Conservation (phyloP, 2,329 filamentous ascomycete species). For the Penicillium sp. region DNA sequence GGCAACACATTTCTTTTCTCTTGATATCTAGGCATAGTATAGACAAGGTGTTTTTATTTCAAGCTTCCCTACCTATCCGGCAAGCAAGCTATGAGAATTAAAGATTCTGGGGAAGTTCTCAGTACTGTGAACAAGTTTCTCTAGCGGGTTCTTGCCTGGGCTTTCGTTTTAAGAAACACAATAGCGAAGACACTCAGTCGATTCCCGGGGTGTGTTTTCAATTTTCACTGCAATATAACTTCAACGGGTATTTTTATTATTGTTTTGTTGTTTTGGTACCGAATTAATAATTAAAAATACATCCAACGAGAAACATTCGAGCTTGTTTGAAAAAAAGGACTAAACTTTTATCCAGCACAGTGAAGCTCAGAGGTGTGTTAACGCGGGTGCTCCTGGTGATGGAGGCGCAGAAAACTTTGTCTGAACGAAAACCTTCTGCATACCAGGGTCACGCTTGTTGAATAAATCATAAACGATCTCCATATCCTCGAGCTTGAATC, state of each 20-base stretch:
- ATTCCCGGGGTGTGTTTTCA: too few species aligned
- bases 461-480: slow-evolving; percentile 65
- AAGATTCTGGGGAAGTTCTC: too few species aligned
- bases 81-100: too few species aligned
- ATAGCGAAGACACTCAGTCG: too few species aligned
- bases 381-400: slow-evolving; percentile 18
- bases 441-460: slow-evolving; percentile 54
- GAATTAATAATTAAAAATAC: neutral
- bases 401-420: slow-evolving; percentile 57
- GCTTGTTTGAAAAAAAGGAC: neutral
- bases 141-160: too few species aligned
- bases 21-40: too few species aligned
- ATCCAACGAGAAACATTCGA: neutral
- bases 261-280: neutral
- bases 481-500: slow-evolving; percentile 70
- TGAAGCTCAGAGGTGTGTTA: slow-evolving; percentile 5
- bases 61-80: too few species aligned
- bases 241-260: neutral
- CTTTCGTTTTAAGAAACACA: too few species aligned
- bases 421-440: slow-evolving; percentile 76
- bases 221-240: neutral
- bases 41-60: too few species aligned
- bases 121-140: too few species aligned
- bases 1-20: too few species aligned
- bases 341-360: neutral